Evolutionary conservation across 2,329 filamentous ascomycete species (phyloP).

Genomic region (Graphium sp.): DNA sequence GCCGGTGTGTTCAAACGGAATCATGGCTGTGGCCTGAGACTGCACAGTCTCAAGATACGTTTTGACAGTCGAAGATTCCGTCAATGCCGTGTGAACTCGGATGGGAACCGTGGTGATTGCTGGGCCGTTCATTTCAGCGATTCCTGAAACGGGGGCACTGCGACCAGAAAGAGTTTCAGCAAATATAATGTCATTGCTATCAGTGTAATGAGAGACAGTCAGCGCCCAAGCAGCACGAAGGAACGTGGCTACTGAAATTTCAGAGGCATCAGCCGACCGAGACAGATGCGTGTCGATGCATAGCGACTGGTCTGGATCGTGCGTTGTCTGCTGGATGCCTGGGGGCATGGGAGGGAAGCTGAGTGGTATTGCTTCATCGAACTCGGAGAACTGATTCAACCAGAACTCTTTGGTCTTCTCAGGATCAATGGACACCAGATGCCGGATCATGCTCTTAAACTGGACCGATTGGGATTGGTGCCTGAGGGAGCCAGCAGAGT

Average conservation of each 20-base stretch:
- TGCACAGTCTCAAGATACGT: constrained; percentile 10
- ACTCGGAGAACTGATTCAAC: too few species aligned
- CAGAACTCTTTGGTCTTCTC: too few species aligned
- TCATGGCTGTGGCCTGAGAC: constrained; percentile 11
- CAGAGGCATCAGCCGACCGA: constrained; percentile 20
- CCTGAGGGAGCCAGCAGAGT: too few species aligned
- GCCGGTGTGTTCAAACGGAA: constrained; percentile 13
- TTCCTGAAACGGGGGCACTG: constrained; percentile 8
- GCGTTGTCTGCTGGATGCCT: constrained; percentile 34
- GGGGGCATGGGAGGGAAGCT: constrained; percentile 24
- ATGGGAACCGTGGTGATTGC: constrained; percentile 9
- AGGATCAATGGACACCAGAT: too few species aligned
- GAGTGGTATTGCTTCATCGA: too few species aligned
- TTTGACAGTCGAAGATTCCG: not conserved
- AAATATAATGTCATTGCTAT: constrained; percentile 8
- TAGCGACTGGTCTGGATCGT: constrained; percentile 45
- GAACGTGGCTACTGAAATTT: not conserved
- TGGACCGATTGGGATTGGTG: too few species aligned
- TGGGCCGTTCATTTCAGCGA: constrained; percentile 8
- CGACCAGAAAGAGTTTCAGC: constrained; percentile 10
- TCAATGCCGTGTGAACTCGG: not conserved
- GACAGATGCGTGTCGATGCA: constrained; percentile 27
- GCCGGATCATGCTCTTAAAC: too few species aligned
- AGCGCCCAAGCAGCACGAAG: constrained; percentile 8
- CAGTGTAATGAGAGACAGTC: constrained; percentile 8